Percentiles rank a stretch among this genome's conserved stretches.
Conservation (phyloP, 345 rosid species). For the Rhodamnia rubescens region DNA sequence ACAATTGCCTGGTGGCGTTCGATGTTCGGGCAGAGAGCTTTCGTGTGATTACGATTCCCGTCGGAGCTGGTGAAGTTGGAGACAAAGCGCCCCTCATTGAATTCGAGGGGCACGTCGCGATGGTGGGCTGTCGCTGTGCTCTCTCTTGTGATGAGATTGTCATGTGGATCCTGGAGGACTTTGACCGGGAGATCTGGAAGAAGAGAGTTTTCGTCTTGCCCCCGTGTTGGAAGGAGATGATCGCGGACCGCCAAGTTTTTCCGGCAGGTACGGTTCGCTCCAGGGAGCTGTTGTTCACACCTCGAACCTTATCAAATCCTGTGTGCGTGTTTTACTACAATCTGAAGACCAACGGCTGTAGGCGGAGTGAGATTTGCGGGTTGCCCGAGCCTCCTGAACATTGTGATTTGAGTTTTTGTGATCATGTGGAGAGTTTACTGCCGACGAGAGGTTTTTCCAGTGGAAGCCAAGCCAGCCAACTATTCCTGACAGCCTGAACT, state of each 20-base stretch:
- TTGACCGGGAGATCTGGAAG: background rate
- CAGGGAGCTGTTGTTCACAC: background rate
- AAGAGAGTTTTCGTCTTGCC: background rate
- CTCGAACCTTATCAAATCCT: background rate
- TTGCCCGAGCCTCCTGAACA: too few relatives aligned
- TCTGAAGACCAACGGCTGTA: background rate
- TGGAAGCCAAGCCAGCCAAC: background rate
- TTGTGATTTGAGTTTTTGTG: background rate
- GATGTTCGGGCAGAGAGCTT: background rate
- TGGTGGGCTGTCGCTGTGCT: background rate
- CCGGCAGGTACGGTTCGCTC: background rate
- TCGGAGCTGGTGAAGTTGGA: background rate
- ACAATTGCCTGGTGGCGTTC: background rate
- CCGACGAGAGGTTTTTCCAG: background rate
- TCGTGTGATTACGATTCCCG: background rate
- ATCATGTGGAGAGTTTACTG: background rate
- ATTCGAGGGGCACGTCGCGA: background rate
- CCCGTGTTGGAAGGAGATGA: background rate
- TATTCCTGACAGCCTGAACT: background rate
- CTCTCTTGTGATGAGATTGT: background rate
- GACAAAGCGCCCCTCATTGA: background rate
- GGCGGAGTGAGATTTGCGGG: background rate
- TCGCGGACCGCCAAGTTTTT: background rate
- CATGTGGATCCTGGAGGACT: background rate
- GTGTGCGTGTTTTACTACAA: background rate